Evolutionary conservation across 495 filamentous ascomycete genomes (phyloP).

Genomic region (Penicillium canescens): DNA sequence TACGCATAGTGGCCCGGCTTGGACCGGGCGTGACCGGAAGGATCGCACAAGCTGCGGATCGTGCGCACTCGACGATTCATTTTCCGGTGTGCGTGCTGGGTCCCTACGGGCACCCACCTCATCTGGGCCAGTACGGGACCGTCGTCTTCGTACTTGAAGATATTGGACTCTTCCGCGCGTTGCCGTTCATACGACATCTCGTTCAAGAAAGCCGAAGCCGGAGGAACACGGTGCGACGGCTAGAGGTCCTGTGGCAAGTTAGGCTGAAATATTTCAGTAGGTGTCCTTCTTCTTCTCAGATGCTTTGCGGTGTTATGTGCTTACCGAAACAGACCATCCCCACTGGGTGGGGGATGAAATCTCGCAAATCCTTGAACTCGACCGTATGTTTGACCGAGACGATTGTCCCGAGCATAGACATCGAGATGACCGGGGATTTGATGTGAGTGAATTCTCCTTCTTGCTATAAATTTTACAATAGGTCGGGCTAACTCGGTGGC

Average conservation of each 20-base stretch:
- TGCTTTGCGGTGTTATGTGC: too few relatives aligned
- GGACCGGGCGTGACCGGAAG: neutral
- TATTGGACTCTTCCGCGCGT: constrained; percentile 3
- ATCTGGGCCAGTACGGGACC: constrained; percentile 1
- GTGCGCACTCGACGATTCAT: neutral
- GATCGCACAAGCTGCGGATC: neutral
- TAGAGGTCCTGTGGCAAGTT: constrained; percentile 2
- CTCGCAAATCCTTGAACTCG: too few relatives aligned
- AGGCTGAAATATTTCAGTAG: neutral
- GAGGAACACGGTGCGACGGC: neutral
- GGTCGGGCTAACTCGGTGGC: too few relatives aligned
- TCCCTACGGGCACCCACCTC: constrained; percentile 1
- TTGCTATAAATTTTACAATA: too few relatives aligned
- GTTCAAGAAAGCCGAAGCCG: constrained; percentile 1
- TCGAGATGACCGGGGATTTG: too few relatives aligned
- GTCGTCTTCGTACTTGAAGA: constrained; percentile 5
- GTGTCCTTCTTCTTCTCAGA: too few relatives aligned
- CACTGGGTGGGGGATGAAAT: too few relatives aligned
- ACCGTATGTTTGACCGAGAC: too few relatives aligned
- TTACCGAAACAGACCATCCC: too few relatives aligned
- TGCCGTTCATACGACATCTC: constrained; percentile 4
- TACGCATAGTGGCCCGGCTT: neutral
- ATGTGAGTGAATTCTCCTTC: too few relatives aligned
- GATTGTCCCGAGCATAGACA: too few relatives aligned
- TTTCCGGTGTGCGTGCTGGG: constrained; percentile 1